Percentiles rank a stretch among this genome's conserved stretches.
Evolutionary conservation across 2,329 filamentous ascomycete species (phyloP).

Genomic region (Epichloe typhina): DNA sequence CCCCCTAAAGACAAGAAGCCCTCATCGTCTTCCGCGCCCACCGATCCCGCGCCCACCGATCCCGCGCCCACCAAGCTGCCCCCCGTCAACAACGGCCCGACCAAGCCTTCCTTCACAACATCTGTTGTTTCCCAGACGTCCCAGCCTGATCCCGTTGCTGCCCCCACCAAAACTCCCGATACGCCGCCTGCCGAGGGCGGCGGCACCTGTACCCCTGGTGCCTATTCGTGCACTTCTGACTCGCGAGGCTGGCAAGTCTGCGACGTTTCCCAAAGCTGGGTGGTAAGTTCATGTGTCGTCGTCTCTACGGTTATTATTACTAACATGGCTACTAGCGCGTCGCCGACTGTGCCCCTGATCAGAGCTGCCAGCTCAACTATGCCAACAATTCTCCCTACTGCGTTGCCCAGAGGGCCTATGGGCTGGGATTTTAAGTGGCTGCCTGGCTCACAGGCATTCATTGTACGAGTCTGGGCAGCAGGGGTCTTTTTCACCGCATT

Average conservation of each 20-base stretch:
- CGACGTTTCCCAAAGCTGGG: not conserved
- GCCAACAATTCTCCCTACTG: not conserved
- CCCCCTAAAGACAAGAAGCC: not conserved
- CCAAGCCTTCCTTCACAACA: not conserved
- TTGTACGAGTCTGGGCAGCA: not conserved
- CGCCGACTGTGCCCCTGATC: not conserved
- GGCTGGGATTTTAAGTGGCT: too few species aligned
- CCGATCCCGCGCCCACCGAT: not conserved
- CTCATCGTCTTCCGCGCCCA: not conserved
- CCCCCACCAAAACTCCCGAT: not conserved
- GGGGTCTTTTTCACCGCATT: not conserved
- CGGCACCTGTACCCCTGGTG: not conserved
- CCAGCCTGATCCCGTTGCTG: not conserved
- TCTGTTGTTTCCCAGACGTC: not conserved
- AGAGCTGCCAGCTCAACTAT: not conserved
- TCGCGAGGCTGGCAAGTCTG: constrained; percentile 1
- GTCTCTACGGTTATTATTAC: not conserved
- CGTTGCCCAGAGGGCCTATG: not conserved
- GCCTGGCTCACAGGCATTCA: too few species aligned
- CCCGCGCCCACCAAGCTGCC: not conserved
- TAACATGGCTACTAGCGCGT: not conserved
- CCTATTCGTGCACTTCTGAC: constrained; percentile 1
- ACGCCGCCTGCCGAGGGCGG: not conserved
- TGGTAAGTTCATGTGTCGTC: not conserved
- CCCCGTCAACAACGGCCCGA: not conserved